Evolutionary conservation across 129 eudicot genomes (phyloP).

Genomic region (Calendula officinalis): DNA sequence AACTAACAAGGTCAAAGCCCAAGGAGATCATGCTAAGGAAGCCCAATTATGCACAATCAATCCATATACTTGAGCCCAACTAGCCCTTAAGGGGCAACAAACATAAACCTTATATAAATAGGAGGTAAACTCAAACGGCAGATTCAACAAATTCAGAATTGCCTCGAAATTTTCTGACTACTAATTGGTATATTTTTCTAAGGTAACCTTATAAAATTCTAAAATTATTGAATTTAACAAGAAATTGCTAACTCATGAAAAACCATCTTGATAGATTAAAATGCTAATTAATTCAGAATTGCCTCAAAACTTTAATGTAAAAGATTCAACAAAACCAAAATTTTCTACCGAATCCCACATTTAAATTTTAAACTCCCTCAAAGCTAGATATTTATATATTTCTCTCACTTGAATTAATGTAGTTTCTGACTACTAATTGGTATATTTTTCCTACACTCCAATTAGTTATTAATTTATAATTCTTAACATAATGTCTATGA

Average conservation of each 20-base stretch:
- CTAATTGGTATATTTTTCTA: no score
- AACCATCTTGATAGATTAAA: background rate
- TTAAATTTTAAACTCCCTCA: background rate
- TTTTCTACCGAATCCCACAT: background rate
- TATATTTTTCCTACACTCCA: background rate
- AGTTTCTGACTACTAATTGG: background rate
- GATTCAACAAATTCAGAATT: no score
- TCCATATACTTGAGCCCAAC: slow-evolving; percentile 14
- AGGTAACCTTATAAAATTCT: no score
- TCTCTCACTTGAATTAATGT: background rate
- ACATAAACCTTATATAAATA: background rate
- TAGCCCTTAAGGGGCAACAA: slow-evolving; percentile 8
- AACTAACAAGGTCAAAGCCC: slow-evolving; percentile 12
- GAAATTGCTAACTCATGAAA: background rate
- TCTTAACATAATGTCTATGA: background rate
- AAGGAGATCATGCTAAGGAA: slow-evolving; percentile 1
- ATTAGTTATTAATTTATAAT: background rate
- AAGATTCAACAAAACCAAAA: slow-evolving; percentile 17
- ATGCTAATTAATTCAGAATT: background rate
- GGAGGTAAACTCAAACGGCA: background rate
- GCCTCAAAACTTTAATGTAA: background rate
- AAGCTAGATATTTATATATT: background rate
- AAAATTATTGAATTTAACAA: background rate
- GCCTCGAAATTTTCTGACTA: no score
- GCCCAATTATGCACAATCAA: slow-evolving; percentile 8